These are phyloP conservation scores for Phytophthora capsici DNA, from an alignment of 352 stramenopile species.

Conservation along the genomic window DNA sequence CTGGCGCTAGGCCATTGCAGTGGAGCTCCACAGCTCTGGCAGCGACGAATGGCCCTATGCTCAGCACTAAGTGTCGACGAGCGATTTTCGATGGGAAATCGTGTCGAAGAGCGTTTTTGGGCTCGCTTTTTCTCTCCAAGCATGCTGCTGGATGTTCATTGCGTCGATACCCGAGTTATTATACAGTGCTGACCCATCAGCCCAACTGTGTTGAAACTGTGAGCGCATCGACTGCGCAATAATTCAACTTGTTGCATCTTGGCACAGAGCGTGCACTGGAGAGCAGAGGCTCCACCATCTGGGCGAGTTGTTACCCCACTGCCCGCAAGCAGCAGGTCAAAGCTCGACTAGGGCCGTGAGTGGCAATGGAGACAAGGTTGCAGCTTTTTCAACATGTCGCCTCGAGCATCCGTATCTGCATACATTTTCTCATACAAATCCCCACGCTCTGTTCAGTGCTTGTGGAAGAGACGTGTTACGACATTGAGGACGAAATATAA, in stretches of 20 bases:
- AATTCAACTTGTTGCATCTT: constrained; percentile 13
- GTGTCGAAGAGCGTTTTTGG: constrained; percentile 3
- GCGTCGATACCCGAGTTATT: background rate
- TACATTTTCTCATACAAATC: constrained; percentile 45
- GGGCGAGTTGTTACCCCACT: background rate
- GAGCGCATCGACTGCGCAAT: constrained; percentile 2
- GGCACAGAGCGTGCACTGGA: constrained; percentile 3
- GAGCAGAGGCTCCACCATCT: constrained; percentile 23
- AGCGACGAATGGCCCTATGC: background rate
- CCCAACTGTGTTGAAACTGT: constrained; percentile 23
- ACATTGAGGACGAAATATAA: constrained; percentile 38
- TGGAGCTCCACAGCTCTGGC: background rate
- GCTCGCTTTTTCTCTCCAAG: no score
- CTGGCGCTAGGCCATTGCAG: constrained; percentile 6
- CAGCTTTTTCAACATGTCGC: constrained; percentile 30
- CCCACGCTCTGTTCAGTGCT: constrained; percentile 17
- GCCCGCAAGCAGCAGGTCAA: constrained; percentile 19
- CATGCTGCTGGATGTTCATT: no score
- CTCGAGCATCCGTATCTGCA: constrained; percentile 24
- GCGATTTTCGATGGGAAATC: constrained; percentile 11
- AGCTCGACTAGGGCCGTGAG: background rate
- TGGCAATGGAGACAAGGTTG: constrained; percentile 5
- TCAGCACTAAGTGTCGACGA: constrained; percentile 1
- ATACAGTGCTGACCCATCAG: constrained; percentile 13
- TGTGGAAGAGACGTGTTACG: constrained; percentile 46